These are phyloP conservation scores for Melampsora larici-populina DNA, from an alignment of 1,284 basidiomycete genomes.

Conservation along the genomic window DNA sequence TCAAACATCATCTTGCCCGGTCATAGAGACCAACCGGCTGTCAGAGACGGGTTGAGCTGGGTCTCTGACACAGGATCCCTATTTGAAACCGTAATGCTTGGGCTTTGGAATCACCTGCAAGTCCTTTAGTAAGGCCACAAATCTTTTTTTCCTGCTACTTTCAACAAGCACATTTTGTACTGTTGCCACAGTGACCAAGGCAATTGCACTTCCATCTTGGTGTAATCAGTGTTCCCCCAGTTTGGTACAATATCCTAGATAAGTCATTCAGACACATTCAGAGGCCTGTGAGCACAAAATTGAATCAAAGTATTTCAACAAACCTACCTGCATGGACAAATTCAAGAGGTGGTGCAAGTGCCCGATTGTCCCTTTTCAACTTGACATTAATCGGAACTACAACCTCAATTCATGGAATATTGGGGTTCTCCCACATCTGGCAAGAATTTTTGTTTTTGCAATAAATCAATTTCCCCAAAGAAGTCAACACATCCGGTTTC, in stretches of 20 bases:
- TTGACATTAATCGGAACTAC: constrained; percentile 23
- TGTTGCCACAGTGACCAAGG: constrained; percentile 26
- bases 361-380: constrained; percentile 9
- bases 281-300: neutral
- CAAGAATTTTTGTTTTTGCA: constrained; percentile 20
- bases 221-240: constrained; percentile 16
- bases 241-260: constrained; percentile 22
- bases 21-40: too few relatives aligned
- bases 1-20: too few relatives aligned
- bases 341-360: constrained; percentile 32
- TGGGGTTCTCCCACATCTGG: constrained; percentile 40
- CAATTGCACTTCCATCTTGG: constrained; percentile 36
- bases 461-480: constrained; percentile 28
- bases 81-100: too few relatives aligned
- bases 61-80: too few relatives aligned
- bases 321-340: constrained; percentile 35
- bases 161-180: constrained; percentile 26
- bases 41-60: too few relatives aligned
- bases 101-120: neutral
- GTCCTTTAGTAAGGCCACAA: neutral
- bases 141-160: constrained; percentile 13
- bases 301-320: neutral
- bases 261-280: constrained; percentile 3
- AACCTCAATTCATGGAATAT: constrained; percentile 23
- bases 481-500: constrained; percentile 26